Evolutionary conservation across 768 basidiomycete genomes (phyloP), one percentile per base, ranked within the genome.

Genomic region (Auriscalpium microsporum): DNA sequence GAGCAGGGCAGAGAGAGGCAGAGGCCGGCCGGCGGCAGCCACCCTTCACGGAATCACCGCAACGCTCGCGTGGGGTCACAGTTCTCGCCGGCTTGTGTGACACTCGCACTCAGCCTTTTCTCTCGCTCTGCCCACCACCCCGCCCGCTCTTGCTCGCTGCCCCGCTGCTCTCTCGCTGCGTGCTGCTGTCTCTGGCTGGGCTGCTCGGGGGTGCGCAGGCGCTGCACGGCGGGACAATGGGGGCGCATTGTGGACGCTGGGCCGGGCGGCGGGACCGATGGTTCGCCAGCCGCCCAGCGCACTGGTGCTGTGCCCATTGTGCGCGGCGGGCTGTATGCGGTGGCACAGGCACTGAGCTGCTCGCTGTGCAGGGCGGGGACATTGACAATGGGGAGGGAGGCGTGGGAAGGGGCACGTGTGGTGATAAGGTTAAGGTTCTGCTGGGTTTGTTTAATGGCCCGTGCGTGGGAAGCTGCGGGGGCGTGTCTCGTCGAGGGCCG

Each of bases 361-460:
- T 14, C 40, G 13, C 14, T 42, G 40, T 40, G 23, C 51, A 1
- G 10, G n/a, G 42, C 21, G 38, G 51, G 19, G 23, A n/a, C n/a
- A n/a, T n/a, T n/a, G 40, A 52, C 51, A 52, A 52, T 44, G 51
- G 28, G n/a, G 51, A 16, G 40, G 40, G 33, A 10, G 14, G 10
- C 50, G 56, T 53, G 58, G 52, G 57, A 48, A 50, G 0, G 5
- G 14, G 55, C 59, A 60, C 59, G 59, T 60, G 57, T 11, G 13
- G 14, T 33, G 47, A 58, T 55, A 60, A 60, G 59, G 58, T 59
- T 61, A 61, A 61, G 60, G 60, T 61, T 61, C 56, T 45, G 52
- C 52, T 52, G 52, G 52, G 52, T 45, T 61, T 56, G 60, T 59
- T 61, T 53, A 47, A 35, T 54, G 58, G 60, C 45, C 60, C 46